These are phyloP conservation scores for Penicillium goetzii DNA, from an alignment of 495 filamentous ascomycete species.

Conservation along the genomic window DNA sequence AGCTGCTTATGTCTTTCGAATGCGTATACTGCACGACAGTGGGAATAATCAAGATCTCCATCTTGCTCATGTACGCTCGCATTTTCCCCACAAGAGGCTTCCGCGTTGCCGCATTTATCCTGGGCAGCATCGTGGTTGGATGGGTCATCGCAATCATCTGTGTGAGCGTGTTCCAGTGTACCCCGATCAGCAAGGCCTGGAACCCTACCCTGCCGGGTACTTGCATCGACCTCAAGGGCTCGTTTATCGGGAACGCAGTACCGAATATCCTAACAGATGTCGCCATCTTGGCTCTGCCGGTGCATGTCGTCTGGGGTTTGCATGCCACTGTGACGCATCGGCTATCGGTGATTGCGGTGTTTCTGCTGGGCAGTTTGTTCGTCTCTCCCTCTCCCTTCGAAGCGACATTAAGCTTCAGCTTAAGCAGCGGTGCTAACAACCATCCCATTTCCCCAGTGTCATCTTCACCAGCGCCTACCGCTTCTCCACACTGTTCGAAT, in stretches of 20 bases:
- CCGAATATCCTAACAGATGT: slow-evolving; percentile 49
- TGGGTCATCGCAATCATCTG: slow-evolving; percentile 50
- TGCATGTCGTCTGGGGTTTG: slow-evolving; percentile 46
- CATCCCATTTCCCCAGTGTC: slow-evolving; percentile 10
- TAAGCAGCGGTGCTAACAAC: not conserved
- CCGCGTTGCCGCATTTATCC: slow-evolving; percentile 39
- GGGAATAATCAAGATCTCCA: slow-evolving; percentile 37
- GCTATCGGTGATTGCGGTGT: slow-evolving; percentile 21
- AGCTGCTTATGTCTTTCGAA: slow-evolving; percentile 22
- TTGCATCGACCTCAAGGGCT: slow-evolving; percentile 50
- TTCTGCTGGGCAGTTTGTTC: slow-evolving; percentile 26
- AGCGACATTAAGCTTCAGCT: not conserved
- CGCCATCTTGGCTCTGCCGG: slow-evolving; percentile 49
- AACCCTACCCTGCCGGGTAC: slow-evolving; percentile 33
- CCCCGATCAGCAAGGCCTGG: slow-evolving; percentile 48
- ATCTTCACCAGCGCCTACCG: slow-evolving; percentile 17
- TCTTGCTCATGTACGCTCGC: slow-evolving; percentile 49
- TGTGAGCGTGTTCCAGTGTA: slow-evolving; percentile 50
- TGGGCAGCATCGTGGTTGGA: slow-evolving; percentile 41
- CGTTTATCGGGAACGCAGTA: slow-evolving; percentile 51
- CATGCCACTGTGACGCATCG: slow-evolving; percentile 25
- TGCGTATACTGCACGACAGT: slow-evolving; percentile 18
- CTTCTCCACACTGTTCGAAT: slow-evolving; percentile 19
- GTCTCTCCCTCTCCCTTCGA: not conserved
- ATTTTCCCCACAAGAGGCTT: slow-evolving; percentile 46